Percentiles rank a stretch among this genome's conserved stretches.
Evolutionary conservation across 179 eudicot genomes (phyloP).

Genomic region (Spinacia oleracea): DNA sequence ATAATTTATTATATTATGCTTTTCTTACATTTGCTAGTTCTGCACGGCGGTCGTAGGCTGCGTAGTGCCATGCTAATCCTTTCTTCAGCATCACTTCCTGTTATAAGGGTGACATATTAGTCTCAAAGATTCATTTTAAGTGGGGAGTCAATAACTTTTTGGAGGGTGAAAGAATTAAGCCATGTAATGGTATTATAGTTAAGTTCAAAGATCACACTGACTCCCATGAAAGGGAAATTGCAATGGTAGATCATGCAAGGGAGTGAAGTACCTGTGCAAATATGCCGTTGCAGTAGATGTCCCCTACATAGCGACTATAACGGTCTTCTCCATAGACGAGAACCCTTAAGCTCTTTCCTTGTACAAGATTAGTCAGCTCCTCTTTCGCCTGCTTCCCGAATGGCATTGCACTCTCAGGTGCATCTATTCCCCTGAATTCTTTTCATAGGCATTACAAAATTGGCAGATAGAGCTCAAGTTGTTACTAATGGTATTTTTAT

Average conservation of each 20-base stretch:
- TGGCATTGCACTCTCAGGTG: constrained; percentile 93
- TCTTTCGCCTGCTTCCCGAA: constrained; percentile 86
- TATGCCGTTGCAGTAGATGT: constrained; percentile 80
- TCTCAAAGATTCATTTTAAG: background rate
- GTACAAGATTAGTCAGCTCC: constrained; percentile 64
- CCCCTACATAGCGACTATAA: constrained; percentile 79
- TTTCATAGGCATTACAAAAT: constrained; percentile 16
- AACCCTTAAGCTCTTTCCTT: constrained; percentile 58
- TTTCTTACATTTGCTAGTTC: constrained; percentile 66
- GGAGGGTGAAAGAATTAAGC: background rate
- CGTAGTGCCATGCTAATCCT: constrained; percentile 93
- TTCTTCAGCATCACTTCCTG: constrained; percentile 94
- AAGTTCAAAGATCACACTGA: background rate
- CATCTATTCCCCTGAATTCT: constrained; percentile 83
- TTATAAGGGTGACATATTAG: background rate
- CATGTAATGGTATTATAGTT: background rate
- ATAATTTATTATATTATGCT: background rate
- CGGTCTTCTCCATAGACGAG: constrained; percentile 70
- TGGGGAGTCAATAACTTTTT: background rate
- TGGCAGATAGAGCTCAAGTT: constrained; percentile 5
- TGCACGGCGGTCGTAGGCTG: constrained; percentile 74
- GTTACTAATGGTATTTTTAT: background rate
- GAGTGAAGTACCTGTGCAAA: constrained; percentile 74
- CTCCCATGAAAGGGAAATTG: background rate
- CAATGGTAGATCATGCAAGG: background rate